Base-by-base conservation (phyloP, 2,329 filamentous ascomycete species). In the Pezicula radicicola region DNA sequence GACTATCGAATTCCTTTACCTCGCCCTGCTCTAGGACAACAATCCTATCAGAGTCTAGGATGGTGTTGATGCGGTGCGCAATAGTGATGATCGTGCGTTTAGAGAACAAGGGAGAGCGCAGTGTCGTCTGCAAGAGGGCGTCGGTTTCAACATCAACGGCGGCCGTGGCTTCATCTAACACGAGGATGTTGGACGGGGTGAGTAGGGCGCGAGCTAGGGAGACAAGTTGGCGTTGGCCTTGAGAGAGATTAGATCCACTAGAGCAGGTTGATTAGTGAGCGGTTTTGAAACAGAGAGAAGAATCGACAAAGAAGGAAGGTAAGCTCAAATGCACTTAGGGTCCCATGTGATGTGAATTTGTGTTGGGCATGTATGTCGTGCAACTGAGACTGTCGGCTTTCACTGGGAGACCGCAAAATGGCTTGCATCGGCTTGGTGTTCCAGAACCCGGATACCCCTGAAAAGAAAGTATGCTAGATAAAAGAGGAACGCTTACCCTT, bases 31-130 rank as follows among this genome's bases (percentile, higher is more conserved):
- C 91, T 6, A 99, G 81, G 46, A 99, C 94, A 35, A 99, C 86
- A 56, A 99, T 94, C 47, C 92, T 84, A 73, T 99, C 93, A 55
- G 80, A 83, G 68, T 88, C 84, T 28, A 99, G 80, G 63, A 99
- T 97, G 10, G 94, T 99, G 74, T 97, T 97, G 75, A 99, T 96
- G 50, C 94, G 87, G 75, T 99, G 94, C 25, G 94, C 94, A 64
- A 99, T 96, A 1, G 94, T 99, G 70, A 99, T 96, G 70, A 99
- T 97, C 36, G 94, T 99, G 49, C 91, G 85, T 71, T 97, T 91
- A 55, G 86, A 80, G 74, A 99, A 99, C 15, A 86, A 69, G 19
- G 81, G 78, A 35, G 80, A 80, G 33, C 84, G 78, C 50, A 87
- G 73, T 25, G 84, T 87, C 45, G 72, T 71, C 72, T 88, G 84